Evolutionary conservation across 352 stramenopile species (phyloP).

Genomic region (Globisporangium barbulae): DNA sequence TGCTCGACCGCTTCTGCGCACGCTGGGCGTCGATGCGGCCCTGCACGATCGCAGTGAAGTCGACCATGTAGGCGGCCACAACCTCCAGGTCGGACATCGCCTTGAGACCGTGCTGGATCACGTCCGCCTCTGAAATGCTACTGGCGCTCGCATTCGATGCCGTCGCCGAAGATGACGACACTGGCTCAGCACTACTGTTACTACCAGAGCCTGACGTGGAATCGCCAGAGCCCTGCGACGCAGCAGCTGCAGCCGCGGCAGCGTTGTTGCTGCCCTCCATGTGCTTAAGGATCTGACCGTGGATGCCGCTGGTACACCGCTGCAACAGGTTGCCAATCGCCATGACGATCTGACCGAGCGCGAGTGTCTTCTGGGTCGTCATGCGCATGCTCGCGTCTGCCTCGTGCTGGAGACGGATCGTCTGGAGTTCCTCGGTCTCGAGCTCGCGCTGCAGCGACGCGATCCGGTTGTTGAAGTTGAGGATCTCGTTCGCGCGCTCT

Average conservation of each 20-base stretch:
- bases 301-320: constrained; percentile 78
- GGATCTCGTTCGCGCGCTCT: constrained; percentile 89
- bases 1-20: constrained; percentile 55
- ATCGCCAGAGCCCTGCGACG: constrained; percentile 4
- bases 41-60: constrained; percentile 88
- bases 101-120: constrained; percentile 84
- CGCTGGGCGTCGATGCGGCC: constrained; percentile 64
- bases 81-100: constrained; percentile 90
- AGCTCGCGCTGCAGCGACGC: constrained; percentile 80
- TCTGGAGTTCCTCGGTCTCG: constrained; percentile 62
- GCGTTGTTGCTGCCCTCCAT: constrained; percentile 59
- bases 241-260: constrained; percentile 15
- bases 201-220: neutral
- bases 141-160: constrained; percentile 17
- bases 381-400: constrained; percentile 83
- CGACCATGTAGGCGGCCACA: constrained; percentile 91
- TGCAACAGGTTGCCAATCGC: constrained; percentile 83
- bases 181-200: constrained; percentile 8
- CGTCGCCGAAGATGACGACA: constrained; percentile 7
- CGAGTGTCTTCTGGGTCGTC: constrained; percentile 90
- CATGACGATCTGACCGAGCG: constrained; percentile 89
- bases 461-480: constrained; percentile 92
- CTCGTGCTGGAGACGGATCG: constrained; percentile 83
- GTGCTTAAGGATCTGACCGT: constrained; percentile 87
- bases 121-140: constrained; percentile 73